Conservation (phyloP, 2,329 filamentous ascomycete species). For the Fusarium sulawesiense region DNA sequence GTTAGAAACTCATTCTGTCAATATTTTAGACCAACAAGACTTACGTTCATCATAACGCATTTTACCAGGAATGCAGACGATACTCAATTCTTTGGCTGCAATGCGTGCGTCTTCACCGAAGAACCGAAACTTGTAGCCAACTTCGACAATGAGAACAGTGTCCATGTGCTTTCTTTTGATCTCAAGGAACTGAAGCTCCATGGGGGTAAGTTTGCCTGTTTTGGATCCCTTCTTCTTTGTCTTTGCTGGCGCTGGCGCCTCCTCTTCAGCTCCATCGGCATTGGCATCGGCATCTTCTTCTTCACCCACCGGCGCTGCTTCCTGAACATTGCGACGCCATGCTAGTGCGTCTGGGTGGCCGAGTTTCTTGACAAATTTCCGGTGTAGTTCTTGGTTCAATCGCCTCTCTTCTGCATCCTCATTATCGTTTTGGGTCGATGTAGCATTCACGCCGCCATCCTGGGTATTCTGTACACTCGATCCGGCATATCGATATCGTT, state of each 20-base stretch:
- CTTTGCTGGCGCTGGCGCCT: conserved; percentile 55
- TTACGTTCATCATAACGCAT: conserved; percentile 89
- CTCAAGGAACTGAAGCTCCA: conserved; percentile 92
- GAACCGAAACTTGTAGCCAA: conserved; percentile 98
- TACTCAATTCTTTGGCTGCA: conserved; percentile 90
- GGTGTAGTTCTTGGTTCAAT: conserved; percentile 78
- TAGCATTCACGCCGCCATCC: conserved; percentile 45
- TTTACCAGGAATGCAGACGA: conserved; percentile 97
- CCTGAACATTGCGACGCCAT: conserved; percentile 69
- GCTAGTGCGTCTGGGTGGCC: conserved; percentile 86
- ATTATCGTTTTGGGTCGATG: conserved; percentile 53
- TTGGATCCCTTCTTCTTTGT: conserved; percentile 76
- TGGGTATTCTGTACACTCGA: conserved; percentile 53
- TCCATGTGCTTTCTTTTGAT: conserved; percentile 94
- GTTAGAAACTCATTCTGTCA: neutral
- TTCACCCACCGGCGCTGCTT: conserved; percentile 64
- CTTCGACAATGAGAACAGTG: conserved; percentile 90
- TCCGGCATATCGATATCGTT: conserved; percentile 63
- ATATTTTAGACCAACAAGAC: conserved; percentile 41
- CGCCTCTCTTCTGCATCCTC: conserved; percentile 63
- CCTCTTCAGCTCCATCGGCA: conserved; percentile 65
- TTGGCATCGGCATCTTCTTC: conserved; percentile 70
- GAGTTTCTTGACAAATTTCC: conserved; percentile 89
- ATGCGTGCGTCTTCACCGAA: conserved; percentile 94
- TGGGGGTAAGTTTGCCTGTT: conserved; percentile 85